These are phyloP conservation scores for Raphanus raphanistrum DNA, from an alignment of 345 rosid species.

Conservation along the genomic window DNA sequence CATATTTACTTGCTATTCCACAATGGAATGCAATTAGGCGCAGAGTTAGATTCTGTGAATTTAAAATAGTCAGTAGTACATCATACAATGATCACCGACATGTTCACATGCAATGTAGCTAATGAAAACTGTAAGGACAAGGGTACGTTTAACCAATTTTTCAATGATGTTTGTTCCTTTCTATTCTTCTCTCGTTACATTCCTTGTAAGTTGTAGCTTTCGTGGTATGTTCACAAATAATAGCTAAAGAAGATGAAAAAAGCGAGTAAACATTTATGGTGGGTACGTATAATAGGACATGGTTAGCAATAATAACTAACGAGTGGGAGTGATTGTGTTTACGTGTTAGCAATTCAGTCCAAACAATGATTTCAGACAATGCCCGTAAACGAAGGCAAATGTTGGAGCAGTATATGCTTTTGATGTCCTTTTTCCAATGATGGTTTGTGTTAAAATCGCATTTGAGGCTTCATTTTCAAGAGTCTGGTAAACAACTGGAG, in stretches of 20 bases:
- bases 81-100: too few species aligned
- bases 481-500: neutral
- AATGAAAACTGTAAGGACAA: conserved; percentile 7
- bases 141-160: neutral
- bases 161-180: neutral
- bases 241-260: neutral
- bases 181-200: neutral
- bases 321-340: neutral
- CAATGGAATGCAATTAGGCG: neutral
- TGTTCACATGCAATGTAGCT: conserved; percentile 1
- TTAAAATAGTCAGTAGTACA: neutral
- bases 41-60: neutral
- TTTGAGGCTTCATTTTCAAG: neutral
- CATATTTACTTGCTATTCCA: neutral
- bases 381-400: neutral
- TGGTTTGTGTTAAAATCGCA: neutral
- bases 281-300: conserved; percentile 5
- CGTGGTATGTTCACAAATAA: neutral
- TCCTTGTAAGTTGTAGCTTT: neutral
- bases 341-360: neutral
- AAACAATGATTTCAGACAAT: neutral
- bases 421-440: neutral
- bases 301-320: neutral
- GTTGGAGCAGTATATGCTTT: neutral
- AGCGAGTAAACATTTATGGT: neutral